A percentile compares a stretch with the other conserved stretches of the same genome.
These are phyloP conservation scores for Fusarium poae DNA, from an alignment of 2,329 filamentous ascomycete species.

Conservation along the genomic window DNA sequence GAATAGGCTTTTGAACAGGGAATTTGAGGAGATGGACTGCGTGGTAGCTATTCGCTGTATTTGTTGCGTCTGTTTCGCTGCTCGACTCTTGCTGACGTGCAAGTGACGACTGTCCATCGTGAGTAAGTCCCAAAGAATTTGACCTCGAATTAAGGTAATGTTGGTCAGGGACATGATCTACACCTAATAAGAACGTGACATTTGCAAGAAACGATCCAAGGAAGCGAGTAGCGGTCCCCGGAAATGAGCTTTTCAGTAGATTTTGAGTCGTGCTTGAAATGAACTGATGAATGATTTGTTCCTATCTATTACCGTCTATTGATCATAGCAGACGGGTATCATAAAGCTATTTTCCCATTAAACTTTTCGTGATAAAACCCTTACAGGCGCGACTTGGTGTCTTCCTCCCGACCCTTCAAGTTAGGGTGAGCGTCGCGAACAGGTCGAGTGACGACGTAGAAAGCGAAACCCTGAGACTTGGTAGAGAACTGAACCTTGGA, in stretches of 20 bases:
- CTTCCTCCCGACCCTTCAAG: slow-evolving; percentile 42
- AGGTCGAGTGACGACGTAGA: slow-evolving; percentile 46
- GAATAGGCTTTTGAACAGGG: accelerated
- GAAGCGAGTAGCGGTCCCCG: accelerated
- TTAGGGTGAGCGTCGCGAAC: slow-evolving; percentile 44
- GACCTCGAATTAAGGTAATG: accelerated
- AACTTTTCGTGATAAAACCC: neutral
- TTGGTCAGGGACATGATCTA: neutral
- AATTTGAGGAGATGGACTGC: neutral
- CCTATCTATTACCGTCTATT: slow-evolving; percentile 17
- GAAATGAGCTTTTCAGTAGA: neutral
- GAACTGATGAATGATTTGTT: neutral
- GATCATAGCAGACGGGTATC: slow-evolving; percentile 10
- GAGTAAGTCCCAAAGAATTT: neutral
- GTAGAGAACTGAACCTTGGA: slow-evolving; percentile 49
- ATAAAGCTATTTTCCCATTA: neutral
- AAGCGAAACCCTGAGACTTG: slow-evolving; percentile 44
- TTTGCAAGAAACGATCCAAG: accelerated
- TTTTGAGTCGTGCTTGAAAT: accelerated
- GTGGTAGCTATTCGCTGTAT: neutral
- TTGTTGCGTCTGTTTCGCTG: neutral
- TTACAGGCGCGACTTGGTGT: slow-evolving; percentile 41
- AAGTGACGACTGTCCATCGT: neutral
- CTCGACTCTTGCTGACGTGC: accelerated
- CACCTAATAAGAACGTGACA: accelerated